Conservation (phyloP, 2,329 filamentous ascomycete genomes). For the Fusarium annulatum region DNA sequence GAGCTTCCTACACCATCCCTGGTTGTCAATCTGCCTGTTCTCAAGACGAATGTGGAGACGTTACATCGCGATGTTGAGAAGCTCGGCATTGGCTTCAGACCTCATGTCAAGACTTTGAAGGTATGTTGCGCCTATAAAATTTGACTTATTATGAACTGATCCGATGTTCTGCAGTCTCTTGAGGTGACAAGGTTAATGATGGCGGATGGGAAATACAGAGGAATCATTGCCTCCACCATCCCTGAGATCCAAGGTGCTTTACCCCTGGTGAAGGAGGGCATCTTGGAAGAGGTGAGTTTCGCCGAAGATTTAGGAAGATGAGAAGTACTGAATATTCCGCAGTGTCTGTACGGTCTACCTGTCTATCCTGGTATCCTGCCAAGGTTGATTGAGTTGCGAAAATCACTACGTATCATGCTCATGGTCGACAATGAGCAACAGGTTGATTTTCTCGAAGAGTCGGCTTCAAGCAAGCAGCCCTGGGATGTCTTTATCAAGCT, state of each 20-base stretch:
- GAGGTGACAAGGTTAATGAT: slow-evolving; percentile 56
- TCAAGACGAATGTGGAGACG: slow-evolving; percentile 52
- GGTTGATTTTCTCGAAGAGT: slow-evolving; percentile 45
- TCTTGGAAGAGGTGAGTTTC: slow-evolving; percentile 52
- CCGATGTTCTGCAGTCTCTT: slow-evolving; percentile 44
- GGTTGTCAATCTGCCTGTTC: slow-evolving; percentile 51
- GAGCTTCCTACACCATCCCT: slow-evolving; percentile 54
- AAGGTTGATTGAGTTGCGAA: slow-evolving; percentile 44
- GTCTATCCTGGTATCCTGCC: slow-evolving; percentile 50
- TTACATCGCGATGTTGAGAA: slow-evolving; percentile 54
- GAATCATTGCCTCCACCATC: slow-evolving; percentile 55
- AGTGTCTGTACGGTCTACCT: slow-evolving; percentile 56
- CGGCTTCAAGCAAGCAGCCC: slow-evolving; percentile 17
- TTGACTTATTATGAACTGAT: not conserved
- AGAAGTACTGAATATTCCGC: not conserved
- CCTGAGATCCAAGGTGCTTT: slow-evolving; percentile 54
- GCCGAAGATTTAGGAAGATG: not conserved
- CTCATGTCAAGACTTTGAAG: slow-evolving; percentile 60
- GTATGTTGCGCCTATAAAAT: slow-evolving; percentile 26
- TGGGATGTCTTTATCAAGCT: slow-evolving; percentile 54
- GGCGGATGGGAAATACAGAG: slow-evolving; percentile 50
- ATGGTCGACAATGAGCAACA: slow-evolving; percentile 54
- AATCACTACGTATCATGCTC: slow-evolving; percentile 48
- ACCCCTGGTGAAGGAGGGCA: slow-evolving; percentile 53
- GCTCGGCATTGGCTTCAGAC: slow-evolving; percentile 52